These are phyloP conservation scores for Cylindrotheca fusiformis DNA, from an alignment of 108 stramenopile genomes.

Conservation along the genomic window DNA sequence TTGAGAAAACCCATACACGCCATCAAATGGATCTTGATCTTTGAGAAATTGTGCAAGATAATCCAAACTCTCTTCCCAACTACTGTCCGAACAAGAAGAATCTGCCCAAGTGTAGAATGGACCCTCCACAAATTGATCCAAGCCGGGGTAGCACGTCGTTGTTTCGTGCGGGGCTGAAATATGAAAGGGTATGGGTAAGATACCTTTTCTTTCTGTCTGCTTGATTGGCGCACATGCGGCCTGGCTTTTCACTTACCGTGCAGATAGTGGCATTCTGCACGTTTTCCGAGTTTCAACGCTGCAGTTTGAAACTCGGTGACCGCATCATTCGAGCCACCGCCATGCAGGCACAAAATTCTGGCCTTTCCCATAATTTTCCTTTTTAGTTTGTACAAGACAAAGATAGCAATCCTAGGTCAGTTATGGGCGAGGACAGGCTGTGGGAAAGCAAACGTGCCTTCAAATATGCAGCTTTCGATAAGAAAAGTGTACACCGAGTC, in stretches of 20 bases:
- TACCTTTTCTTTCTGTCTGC: no score
- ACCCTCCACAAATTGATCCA: not conserved
- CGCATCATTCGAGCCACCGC: not conserved
- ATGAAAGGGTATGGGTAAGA: no score
- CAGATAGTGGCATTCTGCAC: not conserved
- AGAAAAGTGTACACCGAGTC: no score
- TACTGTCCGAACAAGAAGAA: not conserved
- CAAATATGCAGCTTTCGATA: no score
- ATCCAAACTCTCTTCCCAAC: not conserved
- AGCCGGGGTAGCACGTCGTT: not conserved
- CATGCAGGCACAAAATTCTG: not conserved
- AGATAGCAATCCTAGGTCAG: no score
- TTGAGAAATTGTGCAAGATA: not conserved
- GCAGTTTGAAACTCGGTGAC: not conserved
- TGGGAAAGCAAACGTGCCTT: no score
- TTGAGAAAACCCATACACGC: not conserved
- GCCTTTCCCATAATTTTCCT: not conserved
- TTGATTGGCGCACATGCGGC: no score
- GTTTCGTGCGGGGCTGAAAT: not conserved
- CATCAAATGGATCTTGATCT: not conserved
- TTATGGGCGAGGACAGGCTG: no score
- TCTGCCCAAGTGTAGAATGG: not conserved
- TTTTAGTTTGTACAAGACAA: no score
- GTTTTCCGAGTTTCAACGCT: not conserved
- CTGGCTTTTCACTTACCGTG: not conserved